A percentile compares a stretch with the other conserved stretches of the same genome.
Evolutionary conservation across 164 flowering plant species (phyloP).

Genomic region (Vitis riparia): DNA sequence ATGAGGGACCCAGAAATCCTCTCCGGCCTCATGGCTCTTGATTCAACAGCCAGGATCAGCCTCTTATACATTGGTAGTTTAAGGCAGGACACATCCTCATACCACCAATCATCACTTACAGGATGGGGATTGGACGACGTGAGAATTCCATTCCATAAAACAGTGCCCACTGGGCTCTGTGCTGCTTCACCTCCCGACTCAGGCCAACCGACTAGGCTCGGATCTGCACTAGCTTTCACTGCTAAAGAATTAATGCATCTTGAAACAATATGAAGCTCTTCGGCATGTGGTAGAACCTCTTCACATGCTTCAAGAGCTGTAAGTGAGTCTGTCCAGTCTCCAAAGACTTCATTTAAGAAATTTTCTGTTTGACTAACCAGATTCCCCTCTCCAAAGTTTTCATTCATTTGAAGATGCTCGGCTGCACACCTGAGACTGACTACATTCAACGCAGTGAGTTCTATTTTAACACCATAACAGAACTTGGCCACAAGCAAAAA

Average conservation of each 20-base stretch:
- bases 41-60: constrained; percentile 46
- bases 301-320: constrained; percentile 70
- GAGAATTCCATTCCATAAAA: constrained; percentile 67
- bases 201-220: constrained; percentile 54
- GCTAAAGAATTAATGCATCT: constrained; percentile 77
- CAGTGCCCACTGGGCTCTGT: constrained; percentile 28
- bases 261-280: constrained; percentile 64
- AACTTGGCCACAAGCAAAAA: constrained; percentile 70
- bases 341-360: constrained; percentile 55
- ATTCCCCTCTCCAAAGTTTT: constrained; percentile 65
- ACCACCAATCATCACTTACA: constrained; percentile 67
- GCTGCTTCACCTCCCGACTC: constrained; percentile 18
- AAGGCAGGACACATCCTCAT: constrained; percentile 61
- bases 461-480: constrained; percentile 71
- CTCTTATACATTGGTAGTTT: constrained; percentile 52
- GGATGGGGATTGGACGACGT: constrained; percentile 27
- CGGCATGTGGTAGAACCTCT: constrained; percentile 62
- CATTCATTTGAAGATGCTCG: constrained; percentile 69
- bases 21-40: constrained; percentile 58
- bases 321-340: constrained; percentile 62
- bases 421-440: constrained; percentile 73
- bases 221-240: constrained; percentile 68
- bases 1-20: constrained; percentile 55
- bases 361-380: constrained; percentile 55
- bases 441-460: constrained; percentile 59